These are phyloP conservation scores for Sclerotinia glacialis DNA, from an alignment of 2,329 filamentous ascomycete species.

Conservation along the genomic window DNA sequence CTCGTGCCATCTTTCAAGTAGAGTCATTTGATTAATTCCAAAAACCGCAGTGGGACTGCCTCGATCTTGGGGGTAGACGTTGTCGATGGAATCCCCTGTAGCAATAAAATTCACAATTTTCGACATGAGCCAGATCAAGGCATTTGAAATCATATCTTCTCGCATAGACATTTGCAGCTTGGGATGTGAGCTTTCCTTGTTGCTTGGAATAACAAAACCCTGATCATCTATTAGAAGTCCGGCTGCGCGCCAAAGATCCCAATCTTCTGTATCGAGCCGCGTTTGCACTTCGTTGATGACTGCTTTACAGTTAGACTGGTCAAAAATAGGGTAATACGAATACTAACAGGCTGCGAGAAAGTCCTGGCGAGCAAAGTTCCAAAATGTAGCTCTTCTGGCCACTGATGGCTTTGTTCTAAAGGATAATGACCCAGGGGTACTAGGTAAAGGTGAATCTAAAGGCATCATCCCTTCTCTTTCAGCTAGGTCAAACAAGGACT, in stretches of 20 bases:
- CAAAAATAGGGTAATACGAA: not conserved
- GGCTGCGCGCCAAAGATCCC: slow-evolving; percentile 62
- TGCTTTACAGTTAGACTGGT: slow-evolving; percentile 25
- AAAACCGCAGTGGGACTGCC: slow-evolving; percentile 42
- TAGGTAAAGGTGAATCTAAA: slow-evolving; percentile 44
- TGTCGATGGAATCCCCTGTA: slow-evolving; percentile 50
- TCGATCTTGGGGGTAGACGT: slow-evolving; percentile 38
- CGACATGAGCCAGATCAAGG: slow-evolving; percentile 62
- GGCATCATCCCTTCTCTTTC: slow-evolving; percentile 48
- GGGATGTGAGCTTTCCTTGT: slow-evolving; percentile 42
- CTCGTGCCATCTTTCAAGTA: slow-evolving; percentile 52
- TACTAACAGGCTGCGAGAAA: slow-evolving; percentile 59
- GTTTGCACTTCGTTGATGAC: slow-evolving; percentile 61
- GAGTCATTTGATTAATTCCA: slow-evolving; percentile 49
- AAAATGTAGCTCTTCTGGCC: slow-evolving; percentile 59
- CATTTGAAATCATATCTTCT: slow-evolving; percentile 63
- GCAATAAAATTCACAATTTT: slow-evolving; percentile 66
- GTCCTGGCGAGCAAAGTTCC: slow-evolving; percentile 66
- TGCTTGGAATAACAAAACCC: slow-evolving; percentile 50
- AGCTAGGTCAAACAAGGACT: slow-evolving; percentile 57
- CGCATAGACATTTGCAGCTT: slow-evolving; percentile 50
- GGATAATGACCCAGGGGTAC: slow-evolving; percentile 37
- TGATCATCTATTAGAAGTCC: slow-evolving; percentile 56
- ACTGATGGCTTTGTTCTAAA: slow-evolving; percentile 46
- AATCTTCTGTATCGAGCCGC: slow-evolving; percentile 58